Percentiles rank a stretch among this genome's conserved stretches.
These are phyloP conservation scores for Clarireedia homoeocarpa DNA, from an alignment of 2,329 filamentous ascomycete genomes.

Conservation along the genomic window DNA sequence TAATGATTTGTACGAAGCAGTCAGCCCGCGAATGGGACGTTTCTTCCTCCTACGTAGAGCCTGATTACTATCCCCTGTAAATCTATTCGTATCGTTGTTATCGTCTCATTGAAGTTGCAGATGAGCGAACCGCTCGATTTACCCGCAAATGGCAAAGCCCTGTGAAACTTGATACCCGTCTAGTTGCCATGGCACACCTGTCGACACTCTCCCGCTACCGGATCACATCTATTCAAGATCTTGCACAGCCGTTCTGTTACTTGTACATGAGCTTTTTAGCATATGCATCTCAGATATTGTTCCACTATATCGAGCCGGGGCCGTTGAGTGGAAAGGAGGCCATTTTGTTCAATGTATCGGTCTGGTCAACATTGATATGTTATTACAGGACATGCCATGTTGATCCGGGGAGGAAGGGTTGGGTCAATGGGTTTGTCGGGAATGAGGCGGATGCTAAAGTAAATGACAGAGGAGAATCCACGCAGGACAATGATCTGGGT, in stretches of 20 bases:
- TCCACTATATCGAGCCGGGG: conserved; percentile 52
- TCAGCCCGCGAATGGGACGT: no score
- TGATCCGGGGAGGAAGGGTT: conserved; percentile 47
- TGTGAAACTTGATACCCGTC: no score
- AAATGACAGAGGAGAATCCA: background rate
- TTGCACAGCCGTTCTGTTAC: conserved; percentile 64
- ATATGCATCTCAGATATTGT: conserved; percentile 65
- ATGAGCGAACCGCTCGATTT: no score
- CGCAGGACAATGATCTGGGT: conserved; percentile 12
- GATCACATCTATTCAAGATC: conserved; percentile 24
- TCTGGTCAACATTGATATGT: conserved; percentile 36
- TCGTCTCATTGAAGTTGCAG: no score
- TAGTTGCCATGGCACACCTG: background rate
- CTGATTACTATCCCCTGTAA: no score
- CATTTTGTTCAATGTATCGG: conserved; percentile 56
- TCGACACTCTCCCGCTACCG: background rate
- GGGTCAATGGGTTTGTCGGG: conserved; percentile 17
- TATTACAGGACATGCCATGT: conserved; percentile 56
- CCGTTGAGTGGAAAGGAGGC: conserved; percentile 51
- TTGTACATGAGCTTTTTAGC: conserved; percentile 60
- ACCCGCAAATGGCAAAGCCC: no score
- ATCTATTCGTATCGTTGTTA: no score
- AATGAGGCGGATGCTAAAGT: background rate
- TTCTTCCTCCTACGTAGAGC: no score
- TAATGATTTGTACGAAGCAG: no score